These are phyloP conservation scores for Chlorella sp. DNA, from an alignment of 139 green algal genomes.

Conservation along the genomic window DNA sequence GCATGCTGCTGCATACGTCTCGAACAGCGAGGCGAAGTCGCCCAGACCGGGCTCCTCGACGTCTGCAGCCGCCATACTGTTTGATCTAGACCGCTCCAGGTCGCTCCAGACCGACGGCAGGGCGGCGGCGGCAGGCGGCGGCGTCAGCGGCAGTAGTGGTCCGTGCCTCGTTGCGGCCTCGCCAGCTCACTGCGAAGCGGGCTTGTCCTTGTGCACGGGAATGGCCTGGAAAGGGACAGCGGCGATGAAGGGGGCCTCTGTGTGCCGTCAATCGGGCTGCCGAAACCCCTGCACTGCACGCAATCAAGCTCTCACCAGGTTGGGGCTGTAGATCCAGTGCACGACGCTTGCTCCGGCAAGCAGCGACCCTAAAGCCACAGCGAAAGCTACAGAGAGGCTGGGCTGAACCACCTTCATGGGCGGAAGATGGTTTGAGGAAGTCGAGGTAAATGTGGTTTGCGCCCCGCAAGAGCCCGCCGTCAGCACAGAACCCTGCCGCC, in stretches of 20 bases:
- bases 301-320: conserved; percentile 65
- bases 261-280: too few relatives aligned
- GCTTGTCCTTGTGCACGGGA: background rate
- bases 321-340: conserved; percentile 85
- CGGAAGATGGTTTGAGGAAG: too few relatives aligned
- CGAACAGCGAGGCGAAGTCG: background rate
- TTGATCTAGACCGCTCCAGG: too few relatives aligned
- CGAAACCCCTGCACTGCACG: background rate
- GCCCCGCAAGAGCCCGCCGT: too few relatives aligned
- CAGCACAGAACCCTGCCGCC: too few relatives aligned
- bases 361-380: conserved; percentile 75
- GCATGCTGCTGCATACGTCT: conserved; percentile 17
- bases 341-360: conserved; percentile 84
- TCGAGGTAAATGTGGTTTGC: too few relatives aligned
- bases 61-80: background rate
- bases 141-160: background rate
- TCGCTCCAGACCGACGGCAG: background rate
- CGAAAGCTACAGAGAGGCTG: background rate
- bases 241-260: background rate
- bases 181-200: background rate
- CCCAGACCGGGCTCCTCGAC: too few relatives aligned
- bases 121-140: background rate
- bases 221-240: background rate
- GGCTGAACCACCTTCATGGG: background rate
- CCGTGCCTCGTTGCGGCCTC: background rate